Evolutionary conservation across 345 rosid species (phyloP).

Genomic region (Sapria himalayana): DNA sequence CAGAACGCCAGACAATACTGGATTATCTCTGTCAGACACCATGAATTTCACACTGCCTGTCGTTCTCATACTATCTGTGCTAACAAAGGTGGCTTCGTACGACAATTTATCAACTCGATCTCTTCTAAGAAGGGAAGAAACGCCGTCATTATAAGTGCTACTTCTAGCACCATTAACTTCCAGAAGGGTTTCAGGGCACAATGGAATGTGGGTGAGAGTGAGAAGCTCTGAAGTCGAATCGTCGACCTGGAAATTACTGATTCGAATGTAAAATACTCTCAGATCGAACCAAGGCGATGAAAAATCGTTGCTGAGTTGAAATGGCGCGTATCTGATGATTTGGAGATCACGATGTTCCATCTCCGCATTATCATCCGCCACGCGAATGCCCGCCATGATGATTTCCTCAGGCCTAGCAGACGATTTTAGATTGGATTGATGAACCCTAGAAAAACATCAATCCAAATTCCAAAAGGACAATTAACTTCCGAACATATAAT

Average conservation of each 20-base stretch:
- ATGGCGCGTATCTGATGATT: constrained; percentile 41
- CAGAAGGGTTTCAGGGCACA: constrained; percentile 44
- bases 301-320: constrained; percentile 23
- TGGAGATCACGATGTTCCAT: constrained; percentile 20
- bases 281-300: constrained; percentile 46
- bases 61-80: constrained; percentile 61
- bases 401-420: constrained; percentile 19
- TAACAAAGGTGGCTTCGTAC: constrained; percentile 69
- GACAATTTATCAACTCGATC: constrained; percentile 67
- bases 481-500: no score
- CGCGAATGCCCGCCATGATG: constrained; percentile 33
- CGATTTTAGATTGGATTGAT: constrained; percentile 7
- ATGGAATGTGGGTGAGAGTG: constrained; percentile 54
- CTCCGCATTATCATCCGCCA: constrained; percentile 20
- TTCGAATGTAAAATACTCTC: constrained; percentile 76
- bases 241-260: constrained; percentile 52
- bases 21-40: constrained; percentile 38
- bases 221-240: constrained; percentile 48
- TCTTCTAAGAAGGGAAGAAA: constrained; percentile 44
- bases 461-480: no score
- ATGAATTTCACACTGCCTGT: constrained; percentile 76
- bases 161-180: constrained; percentile 60
- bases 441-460: constrained; percentile 7
- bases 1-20: constrained; percentile 52
- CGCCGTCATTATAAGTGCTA: constrained; percentile 38